Evolutionary conservation across 305 asterid species (phyloP), one percentile per base, ranked within the genome.

Genomic region (Fraxinus angustifolia): DNA sequence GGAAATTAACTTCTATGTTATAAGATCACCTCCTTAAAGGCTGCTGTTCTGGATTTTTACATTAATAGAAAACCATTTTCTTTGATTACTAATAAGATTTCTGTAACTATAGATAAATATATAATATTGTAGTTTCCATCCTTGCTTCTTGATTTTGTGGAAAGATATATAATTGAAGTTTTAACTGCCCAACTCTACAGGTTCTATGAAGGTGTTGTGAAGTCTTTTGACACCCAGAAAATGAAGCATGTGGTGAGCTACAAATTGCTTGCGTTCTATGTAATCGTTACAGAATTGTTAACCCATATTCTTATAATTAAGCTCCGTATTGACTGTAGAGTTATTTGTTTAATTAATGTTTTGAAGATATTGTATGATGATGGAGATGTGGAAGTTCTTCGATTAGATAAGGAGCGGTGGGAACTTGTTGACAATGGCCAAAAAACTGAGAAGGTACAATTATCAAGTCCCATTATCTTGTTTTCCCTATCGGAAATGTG

Each of bases 321-420:
- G 19, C 38, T 78, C 79, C 40, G 67, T 70, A 45, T 84, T 45
- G 79, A 34, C 75, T 36, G 10, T 36, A 36, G 48, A 33, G 71
- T 56, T 77, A 28, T 34, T 79, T 71, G 78, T 71, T 78, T 77
- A 48, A 31, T 56, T 84, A 75, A 67, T 78, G 71, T 21, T 38
- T 67, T 31, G 78, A 84, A 96, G 99, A 86, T 96, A 75, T 75
- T 87, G 78, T 96, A 96, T 86, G 92, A 93, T 80, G 99, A 96
- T 79, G 98, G 97, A 70, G 98, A 96, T 80, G 98, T 96, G 80
- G 99, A 96, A 89, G 98, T 96, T 82, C 97, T 96, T 83, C 93
- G 90, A 78, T 85, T 96, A 80, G 97, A 89, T 6, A 93, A 83
- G 88, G 99, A 96, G 83, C 93, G 93, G 71, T 96, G 99, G 99